Evolutionary conservation across 139 green algal genomes (phyloP).

Genomic region (Tetraselmis chui): DNA sequence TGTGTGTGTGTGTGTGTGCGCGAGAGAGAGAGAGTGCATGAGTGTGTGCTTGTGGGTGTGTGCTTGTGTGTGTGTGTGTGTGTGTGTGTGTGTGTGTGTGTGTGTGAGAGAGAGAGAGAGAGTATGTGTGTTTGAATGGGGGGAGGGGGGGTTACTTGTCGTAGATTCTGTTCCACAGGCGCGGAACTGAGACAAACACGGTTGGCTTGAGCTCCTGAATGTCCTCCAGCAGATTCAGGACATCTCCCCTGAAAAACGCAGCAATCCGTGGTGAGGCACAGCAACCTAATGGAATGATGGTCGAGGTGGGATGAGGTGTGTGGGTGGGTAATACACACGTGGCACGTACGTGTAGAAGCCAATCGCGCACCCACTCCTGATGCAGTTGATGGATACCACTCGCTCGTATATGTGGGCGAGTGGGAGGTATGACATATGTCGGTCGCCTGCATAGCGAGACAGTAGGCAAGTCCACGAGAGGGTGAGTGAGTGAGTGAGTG

Average conservation of each 20-base stretch:
- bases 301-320: too few species aligned
- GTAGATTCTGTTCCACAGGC: slow-evolving; percentile 97
- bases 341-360: slow-evolving; percentile 76
- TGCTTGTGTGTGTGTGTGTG: too few species aligned
- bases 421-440: slow-evolving; percentile 83
- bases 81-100: too few species aligned
- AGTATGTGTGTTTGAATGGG: too few species aligned
- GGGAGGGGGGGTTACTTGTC: slow-evolving; percentile 39
- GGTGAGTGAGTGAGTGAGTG: too few species aligned
- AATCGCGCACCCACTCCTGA: slow-evolving; percentile 48
- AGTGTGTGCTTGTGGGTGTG: too few species aligned
- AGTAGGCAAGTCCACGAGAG: too few species aligned
- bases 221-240: slow-evolving; percentile 66
- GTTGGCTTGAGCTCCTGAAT: slow-evolving; percentile 61
- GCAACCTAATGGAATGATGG: too few species aligned
- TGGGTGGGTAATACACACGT: too few species aligned
- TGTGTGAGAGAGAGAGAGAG: too few species aligned
- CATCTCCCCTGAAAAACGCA: slow-evolving; percentile 66
- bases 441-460: slow-evolving; percentile 39
- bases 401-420: slow-evolving; percentile 94
- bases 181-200: slow-evolving; percentile 81
- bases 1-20: too few species aligned
- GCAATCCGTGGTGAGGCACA: slow-evolving; percentile 29
- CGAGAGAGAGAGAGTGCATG: too few species aligned
- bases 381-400: slow-evolving; percentile 52